Conservation (phyloP, 2,329 filamentous ascomycete species). For the Lasiodiplodia sp. region DNA sequence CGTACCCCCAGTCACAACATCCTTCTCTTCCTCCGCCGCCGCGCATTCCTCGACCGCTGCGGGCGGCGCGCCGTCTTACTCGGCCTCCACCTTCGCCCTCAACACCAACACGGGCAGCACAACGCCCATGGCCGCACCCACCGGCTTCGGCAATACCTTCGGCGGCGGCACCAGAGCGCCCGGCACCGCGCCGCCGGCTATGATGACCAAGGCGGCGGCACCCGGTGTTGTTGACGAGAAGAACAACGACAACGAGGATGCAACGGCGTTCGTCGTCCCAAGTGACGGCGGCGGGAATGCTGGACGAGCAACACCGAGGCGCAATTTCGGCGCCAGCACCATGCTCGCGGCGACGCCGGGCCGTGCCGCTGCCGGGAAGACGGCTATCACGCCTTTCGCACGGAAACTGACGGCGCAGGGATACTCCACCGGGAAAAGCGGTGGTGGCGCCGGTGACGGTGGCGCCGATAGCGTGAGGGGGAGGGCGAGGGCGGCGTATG, state of each 20-base stretch:
- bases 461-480: slow-evolving; percentile 2
- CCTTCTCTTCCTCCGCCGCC: slow-evolving; percentile 30
- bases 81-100: slow-evolving; percentile 13
- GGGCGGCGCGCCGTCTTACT: slow-evolving; percentile 35
- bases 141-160: neutral
- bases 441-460: neutral
- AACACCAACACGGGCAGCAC: slow-evolving; percentile 23
- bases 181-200: slow-evolving; percentile 11
- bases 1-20: neutral
- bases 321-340: slow-evolving; percentile 16
- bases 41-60: slow-evolving; percentile 37
- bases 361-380: slow-evolving; percentile 35
- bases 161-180: neutral
- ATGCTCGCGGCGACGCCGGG: slow-evolving; percentile 7
- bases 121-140: slow-evolving; percentile 16
- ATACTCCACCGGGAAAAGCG: slow-evolving; percentile 14
- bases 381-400: slow-evolving; percentile 49
- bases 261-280: neutral
- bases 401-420: slow-evolving; percentile 46
- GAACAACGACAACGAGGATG: too few relatives aligned
- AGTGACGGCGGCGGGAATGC: neutral
- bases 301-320: neutral
- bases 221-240: neutral
- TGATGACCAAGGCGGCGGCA: neutral
- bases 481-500: neutral